Conservation (phyloP, 768 basidiomycete species). For the Clitopilus hobsonii region DNA sequence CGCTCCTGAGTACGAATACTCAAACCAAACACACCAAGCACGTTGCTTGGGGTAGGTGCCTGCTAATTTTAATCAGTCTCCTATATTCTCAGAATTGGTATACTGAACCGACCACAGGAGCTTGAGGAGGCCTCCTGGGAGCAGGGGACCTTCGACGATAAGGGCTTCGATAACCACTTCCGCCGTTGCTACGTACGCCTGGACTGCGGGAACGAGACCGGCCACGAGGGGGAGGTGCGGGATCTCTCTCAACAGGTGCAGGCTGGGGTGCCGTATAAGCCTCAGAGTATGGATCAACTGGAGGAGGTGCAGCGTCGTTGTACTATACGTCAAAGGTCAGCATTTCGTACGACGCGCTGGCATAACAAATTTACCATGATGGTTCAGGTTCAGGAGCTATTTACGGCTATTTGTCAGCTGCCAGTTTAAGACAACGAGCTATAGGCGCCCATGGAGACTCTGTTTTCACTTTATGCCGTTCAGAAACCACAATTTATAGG, state of each 20-base stretch:
- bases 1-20: conserved; percentile 92
- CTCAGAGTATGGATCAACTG: conserved; percentile 80
- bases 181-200: conserved; percentile 41
- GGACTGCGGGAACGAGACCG: conserved; percentile 78
- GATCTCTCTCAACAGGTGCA: conserved; percentile 50
- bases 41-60: conserved; percentile 84
- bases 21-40: conserved; percentile 97
- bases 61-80: conserved; percentile 44
- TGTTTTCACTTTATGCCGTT: not conserved
- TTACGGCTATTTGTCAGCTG: conserved; percentile 34
- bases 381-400: conserved; percentile 49
- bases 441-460: conserved; percentile 4
- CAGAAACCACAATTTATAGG: too few species aligned
- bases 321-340: conserved; percentile 48
- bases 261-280: conserved; percentile 68
- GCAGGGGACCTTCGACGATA: conserved; percentile 56
- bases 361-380: conserved; percentile 58
- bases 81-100: not conserved
- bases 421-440: conserved; percentile 13
- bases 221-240: conserved; percentile 45
- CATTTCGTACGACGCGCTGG: conserved; percentile 9
- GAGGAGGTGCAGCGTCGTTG: conserved; percentile 46
- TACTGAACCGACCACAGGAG: conserved; percentile 59
- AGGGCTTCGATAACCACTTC: conserved; percentile 50
- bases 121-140: conserved; percentile 62